A percentile compares a stretch with the other conserved stretches of the same genome.
Evolutionary conservation across 768 basidiomycete genomes (phyloP).

Genomic region (Dacryopinax primogenitus): DNA sequence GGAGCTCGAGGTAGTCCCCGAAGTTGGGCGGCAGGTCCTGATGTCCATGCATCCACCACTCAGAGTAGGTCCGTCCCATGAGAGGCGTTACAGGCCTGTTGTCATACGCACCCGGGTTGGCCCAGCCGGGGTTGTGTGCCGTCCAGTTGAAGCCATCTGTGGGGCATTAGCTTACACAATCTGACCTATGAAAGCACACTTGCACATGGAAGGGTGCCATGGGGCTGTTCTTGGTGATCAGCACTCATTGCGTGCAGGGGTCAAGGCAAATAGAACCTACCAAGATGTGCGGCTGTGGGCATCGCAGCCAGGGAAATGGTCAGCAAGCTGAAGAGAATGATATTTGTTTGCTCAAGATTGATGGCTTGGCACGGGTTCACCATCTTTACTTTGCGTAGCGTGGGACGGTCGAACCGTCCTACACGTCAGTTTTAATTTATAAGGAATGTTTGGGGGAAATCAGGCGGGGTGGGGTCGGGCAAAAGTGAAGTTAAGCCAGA

Average conservation of each 20-base stretch:
- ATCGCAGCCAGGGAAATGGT: neutral
- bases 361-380: too few relatives aligned
- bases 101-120: too few relatives aligned
- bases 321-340: neutral
- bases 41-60: slow-evolving; percentile 39
- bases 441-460: too few relatives aligned
- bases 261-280: too few relatives aligned
- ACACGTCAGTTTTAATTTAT: too few relatives aligned
- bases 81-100: slow-evolving; percentile 46
- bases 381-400: too few relatives aligned
- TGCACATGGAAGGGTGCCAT: slow-evolving; percentile 3
- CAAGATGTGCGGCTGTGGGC: neutral
- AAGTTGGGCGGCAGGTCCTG: slow-evolving; percentile 44
- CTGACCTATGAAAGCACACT: neutral
- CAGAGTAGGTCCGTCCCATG: slow-evolving; percentile 28
- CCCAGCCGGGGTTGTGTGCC: neutral
- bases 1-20: slow-evolving; percentile 46
- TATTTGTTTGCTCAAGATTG: too few relatives aligned
- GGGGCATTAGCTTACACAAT: neutral
- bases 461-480: too few relatives aligned
- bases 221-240: neutral
- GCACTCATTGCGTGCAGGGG: too few relatives aligned
- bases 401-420: too few relatives aligned
- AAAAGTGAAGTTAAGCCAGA: too few relatives aligned
- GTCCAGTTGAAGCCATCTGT: slow-evolving; percentile 3